A percentile compares a stretch with the other conserved stretches of the same genome.
These are phyloP conservation scores for Mallotus repandus DNA, from an alignment of 441 rosid species.

Conservation along the genomic window DNA sequence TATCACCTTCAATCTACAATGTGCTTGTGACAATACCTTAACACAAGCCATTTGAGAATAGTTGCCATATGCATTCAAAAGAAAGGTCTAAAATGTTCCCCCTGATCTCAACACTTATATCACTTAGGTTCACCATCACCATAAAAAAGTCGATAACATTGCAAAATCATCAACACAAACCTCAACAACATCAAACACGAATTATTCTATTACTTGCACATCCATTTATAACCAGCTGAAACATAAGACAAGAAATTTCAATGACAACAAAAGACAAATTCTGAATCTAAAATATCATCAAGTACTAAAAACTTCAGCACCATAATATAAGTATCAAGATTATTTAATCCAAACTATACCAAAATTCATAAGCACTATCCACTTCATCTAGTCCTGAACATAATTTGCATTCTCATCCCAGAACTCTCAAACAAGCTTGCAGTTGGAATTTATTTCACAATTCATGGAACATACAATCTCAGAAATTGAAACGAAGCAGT, in stretches of 20 bases:
- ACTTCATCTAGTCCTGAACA: background rate
- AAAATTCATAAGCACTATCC: background rate
- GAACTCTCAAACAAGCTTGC: background rate
- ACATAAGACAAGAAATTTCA: background rate
- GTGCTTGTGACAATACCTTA: background rate
- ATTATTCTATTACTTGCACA: background rate
- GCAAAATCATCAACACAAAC: background rate
- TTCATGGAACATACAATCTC: background rate
- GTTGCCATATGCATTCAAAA: background rate
- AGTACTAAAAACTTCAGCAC: background rate
- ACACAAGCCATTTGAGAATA: background rate
- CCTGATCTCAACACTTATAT: background rate
- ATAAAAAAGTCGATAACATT: background rate
- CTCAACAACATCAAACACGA: background rate
- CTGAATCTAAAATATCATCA: background rate
- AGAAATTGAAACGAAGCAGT: background rate
- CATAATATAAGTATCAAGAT: background rate
- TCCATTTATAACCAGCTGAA: background rate
- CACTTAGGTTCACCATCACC: background rate
- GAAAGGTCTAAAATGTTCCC: background rate
- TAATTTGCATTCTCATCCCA: background rate
- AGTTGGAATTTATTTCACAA: background rate
- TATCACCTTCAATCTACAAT: background rate
- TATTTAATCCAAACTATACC: background rate
- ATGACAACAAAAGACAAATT: background rate